Evolutionary conservation across 345 rosid species (phyloP).

Genomic region (Citrus hindsii): DNA sequence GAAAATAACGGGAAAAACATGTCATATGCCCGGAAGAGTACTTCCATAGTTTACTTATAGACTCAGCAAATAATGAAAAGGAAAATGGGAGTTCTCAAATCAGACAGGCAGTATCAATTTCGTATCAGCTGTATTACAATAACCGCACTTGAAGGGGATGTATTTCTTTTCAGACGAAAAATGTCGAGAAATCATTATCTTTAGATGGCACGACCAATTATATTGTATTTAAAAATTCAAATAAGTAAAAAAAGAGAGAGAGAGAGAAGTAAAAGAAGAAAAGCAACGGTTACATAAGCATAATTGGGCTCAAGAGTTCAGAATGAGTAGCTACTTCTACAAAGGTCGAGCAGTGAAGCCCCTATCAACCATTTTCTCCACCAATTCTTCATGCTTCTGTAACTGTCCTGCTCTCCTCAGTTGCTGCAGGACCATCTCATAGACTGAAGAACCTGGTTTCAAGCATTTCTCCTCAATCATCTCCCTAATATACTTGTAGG

Average conservation of each 20-base stretch:
- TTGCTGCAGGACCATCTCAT: slow-evolving; percentile 70
- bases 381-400: slow-evolving; percentile 91
- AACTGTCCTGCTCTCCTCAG: slow-evolving; percentile 78
- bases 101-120: background rate
- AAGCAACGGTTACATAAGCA: background rate
- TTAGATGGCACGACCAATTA: background rate
- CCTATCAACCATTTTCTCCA: slow-evolving; percentile 75
- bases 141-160: too few species aligned
- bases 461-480: slow-evolving; percentile 86
- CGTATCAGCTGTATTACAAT: too few species aligned
- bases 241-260: too few species aligned
- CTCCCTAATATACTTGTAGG: slow-evolving; percentile 69
- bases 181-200: background rate
- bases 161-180: background rate
- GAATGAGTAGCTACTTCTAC: slow-evolving; percentile 13
- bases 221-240: background rate
- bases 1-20: too few species aligned
- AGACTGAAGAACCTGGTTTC: slow-evolving; percentile 60
- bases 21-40: background rate
- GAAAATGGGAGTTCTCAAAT: too few species aligned
- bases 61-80: background rate
- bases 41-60: too few species aligned
- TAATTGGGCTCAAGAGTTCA: too few species aligned
- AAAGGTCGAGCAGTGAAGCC: slow-evolving; percentile 60
- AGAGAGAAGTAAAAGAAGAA: background rate